Conservation (phyloP, 257 asterid species). For the Solanum acaule region DNA sequence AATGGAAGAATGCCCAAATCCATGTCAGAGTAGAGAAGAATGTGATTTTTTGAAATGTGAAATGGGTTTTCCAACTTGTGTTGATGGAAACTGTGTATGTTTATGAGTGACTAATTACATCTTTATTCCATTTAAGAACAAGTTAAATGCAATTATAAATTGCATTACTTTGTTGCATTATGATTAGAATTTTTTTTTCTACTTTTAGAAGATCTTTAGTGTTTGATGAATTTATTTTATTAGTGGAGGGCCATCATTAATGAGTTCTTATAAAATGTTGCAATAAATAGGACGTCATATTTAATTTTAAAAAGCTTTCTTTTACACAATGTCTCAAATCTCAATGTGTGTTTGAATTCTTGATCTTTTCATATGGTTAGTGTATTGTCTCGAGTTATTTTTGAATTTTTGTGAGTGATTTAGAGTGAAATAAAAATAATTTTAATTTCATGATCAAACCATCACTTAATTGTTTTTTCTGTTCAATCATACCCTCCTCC, state of each 20-base stretch:
- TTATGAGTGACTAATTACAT: not conserved
- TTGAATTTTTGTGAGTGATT: not conserved
- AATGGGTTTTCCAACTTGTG: not conserved
- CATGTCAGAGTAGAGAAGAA: not conserved
- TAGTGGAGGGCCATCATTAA: not conserved
- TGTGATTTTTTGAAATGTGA: not conserved
- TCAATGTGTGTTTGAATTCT: not conserved
- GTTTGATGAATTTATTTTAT: too few species aligned
- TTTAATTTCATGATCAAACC: not conserved
- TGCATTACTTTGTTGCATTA: not conserved
- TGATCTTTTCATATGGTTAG: not conserved
- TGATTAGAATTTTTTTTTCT: not conserved
- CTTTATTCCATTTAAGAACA: not conserved
- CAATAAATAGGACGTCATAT: not conserved
- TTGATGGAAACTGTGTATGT: not conserved
- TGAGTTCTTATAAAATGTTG: not conserved
- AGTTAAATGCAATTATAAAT: not conserved
- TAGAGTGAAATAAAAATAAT: too few species aligned
- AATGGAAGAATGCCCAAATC: not conserved
- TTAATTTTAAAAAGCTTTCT: not conserved
- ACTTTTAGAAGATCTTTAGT: not conserved
- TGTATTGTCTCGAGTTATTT: not conserved
- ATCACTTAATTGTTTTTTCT: not conserved
- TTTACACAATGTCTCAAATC: not conserved
- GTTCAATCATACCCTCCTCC: not conserved